phyloP scores from a whole-genome alignment of 139 green algal species.

The Raphidocelis subcapitata region DNA sequence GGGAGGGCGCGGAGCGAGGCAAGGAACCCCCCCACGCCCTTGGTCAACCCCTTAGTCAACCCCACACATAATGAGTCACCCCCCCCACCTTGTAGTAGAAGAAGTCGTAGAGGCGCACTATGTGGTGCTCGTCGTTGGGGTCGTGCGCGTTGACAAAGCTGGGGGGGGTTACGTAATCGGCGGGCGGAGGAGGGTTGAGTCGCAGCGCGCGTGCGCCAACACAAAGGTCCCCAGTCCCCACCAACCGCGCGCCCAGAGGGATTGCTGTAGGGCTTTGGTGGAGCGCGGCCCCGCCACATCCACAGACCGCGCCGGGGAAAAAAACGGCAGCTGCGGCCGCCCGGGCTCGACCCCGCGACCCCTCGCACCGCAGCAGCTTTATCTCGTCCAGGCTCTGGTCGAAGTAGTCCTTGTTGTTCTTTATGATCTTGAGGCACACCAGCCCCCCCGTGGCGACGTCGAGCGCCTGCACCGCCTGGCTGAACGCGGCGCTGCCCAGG shows the following conservation, averaged over 20 bases:
- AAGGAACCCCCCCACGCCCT: no score
- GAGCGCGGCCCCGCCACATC: no score
- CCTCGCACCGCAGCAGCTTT: constrained; percentile 77
- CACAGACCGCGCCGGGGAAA: no score
- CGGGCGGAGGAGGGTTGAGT: no score
- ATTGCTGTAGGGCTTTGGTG: no score
- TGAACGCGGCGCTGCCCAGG: constrained; percentile 92
- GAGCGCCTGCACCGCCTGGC: constrained; percentile 89
- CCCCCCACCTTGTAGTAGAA: constrained; percentile 90
- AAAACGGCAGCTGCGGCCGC: no score
- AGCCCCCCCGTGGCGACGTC: constrained; percentile 83
- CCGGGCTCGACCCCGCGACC: not conserved
- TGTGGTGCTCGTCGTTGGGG: constrained; percentile 80
- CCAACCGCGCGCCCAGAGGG: no score
- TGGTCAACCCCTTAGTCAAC: no score
- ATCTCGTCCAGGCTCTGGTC: constrained; percentile 97
- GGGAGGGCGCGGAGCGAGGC: no score
- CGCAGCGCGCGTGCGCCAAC: no score
- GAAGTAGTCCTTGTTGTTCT: constrained; percentile 87
- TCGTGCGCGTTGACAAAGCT: constrained; percentile 85
- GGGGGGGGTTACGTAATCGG: not conserved
- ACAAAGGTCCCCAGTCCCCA: no score
- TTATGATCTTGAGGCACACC: constrained; percentile 98
- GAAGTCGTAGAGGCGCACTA: constrained; percentile 94
- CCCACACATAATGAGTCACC: no score